These are phyloP conservation scores for Barbarea vulgaris DNA, from an alignment of 345 rosid species.

Conservation along the genomic window DNA sequence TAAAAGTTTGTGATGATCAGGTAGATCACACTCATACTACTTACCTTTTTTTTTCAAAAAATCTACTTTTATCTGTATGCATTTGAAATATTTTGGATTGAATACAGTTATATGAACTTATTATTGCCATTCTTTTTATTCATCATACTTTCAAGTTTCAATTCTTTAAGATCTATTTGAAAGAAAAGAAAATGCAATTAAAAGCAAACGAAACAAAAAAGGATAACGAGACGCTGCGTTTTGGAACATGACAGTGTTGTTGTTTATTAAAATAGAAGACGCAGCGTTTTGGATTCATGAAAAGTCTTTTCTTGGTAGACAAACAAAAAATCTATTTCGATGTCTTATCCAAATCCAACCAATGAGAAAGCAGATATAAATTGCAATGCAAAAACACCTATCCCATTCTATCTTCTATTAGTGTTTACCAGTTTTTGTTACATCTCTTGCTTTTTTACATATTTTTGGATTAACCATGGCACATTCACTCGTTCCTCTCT, in stretches of 20 bases:
- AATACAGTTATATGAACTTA: constrained; percentile 23
- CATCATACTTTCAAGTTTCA: constrained; percentile 7
- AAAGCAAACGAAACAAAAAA: background rate
- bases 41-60: background rate
- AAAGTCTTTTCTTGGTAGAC: constrained; percentile 13
- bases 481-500: constrained; percentile 47
- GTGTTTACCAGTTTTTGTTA: constrained; percentile 19
- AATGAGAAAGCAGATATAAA: constrained; percentile 43
- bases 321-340: constrained; percentile 2
- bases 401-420: constrained; percentile 39
- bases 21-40: constrained; percentile 35
- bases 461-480: constrained; percentile 40
- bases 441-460: constrained; percentile 15
- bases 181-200: background rate
- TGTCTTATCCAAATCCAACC: constrained; percentile 58
- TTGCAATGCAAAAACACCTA: constrained; percentile 31
- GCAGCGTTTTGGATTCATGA: constrained; percentile 24
- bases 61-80: constrained; percentile 21
- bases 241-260: background rate
- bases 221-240: background rate
- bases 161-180: background rate
- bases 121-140: background rate
- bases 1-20: constrained; percentile 33
- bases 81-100: constrained; percentile 30
- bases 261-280: no score